phyloP scores from a whole-genome alignment of 345 rosid genomes.

The Syzygium grande region DNA sequence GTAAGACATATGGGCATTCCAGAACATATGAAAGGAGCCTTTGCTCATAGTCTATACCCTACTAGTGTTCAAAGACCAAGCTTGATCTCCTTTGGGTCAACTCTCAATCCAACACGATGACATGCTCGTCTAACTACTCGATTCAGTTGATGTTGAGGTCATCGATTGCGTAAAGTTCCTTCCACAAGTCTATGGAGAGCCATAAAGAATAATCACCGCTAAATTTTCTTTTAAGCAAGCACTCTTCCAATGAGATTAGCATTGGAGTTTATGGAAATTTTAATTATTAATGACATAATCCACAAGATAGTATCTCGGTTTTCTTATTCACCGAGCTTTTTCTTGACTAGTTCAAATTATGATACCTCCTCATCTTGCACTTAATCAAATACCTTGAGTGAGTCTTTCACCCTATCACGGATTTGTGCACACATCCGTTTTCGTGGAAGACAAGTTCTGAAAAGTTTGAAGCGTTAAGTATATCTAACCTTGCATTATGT shows the following conservation, averaged over 20 bases:
- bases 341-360: not conserved
- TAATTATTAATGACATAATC: not conserved
- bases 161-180: not conserved
- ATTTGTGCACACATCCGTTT: too few relatives aligned
- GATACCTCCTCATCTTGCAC: not conserved
- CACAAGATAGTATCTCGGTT: not conserved
- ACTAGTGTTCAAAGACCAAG: not conserved
- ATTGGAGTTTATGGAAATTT: not conserved
- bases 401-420: too few relatives aligned
- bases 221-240: not conserved
- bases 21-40: not conserved
- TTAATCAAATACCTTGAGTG: too few relatives aligned
- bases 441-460: not conserved
- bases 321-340: not conserved
- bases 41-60: not conserved
- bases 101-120: not conserved
- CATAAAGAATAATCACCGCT: not conserved
- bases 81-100: not conserved
- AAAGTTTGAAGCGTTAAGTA: not conserved
- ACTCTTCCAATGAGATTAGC: not conserved
- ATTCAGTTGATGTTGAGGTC: not conserved
- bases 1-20: not conserved
- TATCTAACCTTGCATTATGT: not conserved
- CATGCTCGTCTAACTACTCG: not conserved
- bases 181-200: not conserved